Evolutionary conservation across 441 rosid genomes (phyloP).

Genomic region (Macaranga tanarius): DNA sequence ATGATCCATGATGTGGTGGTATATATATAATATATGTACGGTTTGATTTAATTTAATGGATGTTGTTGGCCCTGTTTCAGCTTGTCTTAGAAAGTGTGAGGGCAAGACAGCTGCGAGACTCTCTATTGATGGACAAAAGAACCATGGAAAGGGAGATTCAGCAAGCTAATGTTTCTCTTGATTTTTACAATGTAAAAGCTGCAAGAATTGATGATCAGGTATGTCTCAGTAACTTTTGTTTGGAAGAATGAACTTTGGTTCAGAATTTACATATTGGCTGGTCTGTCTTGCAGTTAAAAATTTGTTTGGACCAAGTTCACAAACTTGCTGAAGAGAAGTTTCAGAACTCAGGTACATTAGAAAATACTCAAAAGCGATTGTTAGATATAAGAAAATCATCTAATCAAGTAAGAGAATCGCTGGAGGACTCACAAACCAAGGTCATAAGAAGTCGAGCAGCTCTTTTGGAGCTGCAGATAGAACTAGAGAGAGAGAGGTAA

Average conservation of each 20-base stretch:
- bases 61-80: conserved; percentile 47
- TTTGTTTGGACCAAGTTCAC: conserved; percentile 68
- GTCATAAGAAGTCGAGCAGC: conserved; percentile 54
- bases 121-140: conserved; percentile 56
- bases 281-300: conserved; percentile 62
- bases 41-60: conserved; percentile 22
- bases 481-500: conserved; percentile 81
- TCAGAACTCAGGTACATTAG: conserved; percentile 52
- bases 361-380: conserved; percentile 62
- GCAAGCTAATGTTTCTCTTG: conserved; percentile 62
- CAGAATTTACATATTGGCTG: conserved; percentile 13
- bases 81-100: conserved; percentile 80
- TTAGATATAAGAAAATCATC: conserved; percentile 59
- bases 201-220: conserved; percentile 94
- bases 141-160: conserved; percentile 71
- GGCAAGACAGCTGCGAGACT: conserved; percentile 73
- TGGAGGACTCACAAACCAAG: conserved; percentile 63
- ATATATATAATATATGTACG: not conserved
- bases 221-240: conserved; percentile 10
- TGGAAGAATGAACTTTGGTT: not conserved
- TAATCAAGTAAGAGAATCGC: conserved; percentile 62
- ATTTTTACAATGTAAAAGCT: conserved; percentile 62
- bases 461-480: conserved; percentile 55
- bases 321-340: conserved; percentile 67
- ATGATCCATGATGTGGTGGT: not conserved